phyloP scores from a whole-genome alignment of 192 early-diverging fungal genomes.

The Coemansia pectinata region DNA sequence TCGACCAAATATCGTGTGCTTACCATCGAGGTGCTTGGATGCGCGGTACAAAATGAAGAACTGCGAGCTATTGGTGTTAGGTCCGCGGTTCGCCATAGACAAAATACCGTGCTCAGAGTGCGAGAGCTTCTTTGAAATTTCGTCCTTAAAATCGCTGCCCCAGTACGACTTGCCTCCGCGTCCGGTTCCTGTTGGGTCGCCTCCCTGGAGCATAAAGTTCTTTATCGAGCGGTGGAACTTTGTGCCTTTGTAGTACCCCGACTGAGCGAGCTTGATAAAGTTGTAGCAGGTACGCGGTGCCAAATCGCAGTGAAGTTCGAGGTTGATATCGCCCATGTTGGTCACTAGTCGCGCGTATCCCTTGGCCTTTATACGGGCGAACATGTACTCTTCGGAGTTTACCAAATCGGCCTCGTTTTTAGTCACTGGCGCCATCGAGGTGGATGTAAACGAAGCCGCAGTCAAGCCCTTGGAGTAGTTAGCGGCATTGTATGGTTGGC shows the following conservation, averaged over 20 bases:
- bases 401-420: constrained; percentile 68
- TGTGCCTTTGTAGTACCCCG: constrained; percentile 80
- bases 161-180: constrained; percentile 80
- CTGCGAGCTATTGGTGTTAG: constrained; percentile 81
- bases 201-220: constrained; percentile 98
- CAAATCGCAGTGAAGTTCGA: constrained; percentile 47
- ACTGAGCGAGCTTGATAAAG: constrained; percentile 73
- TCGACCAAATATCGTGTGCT: constrained; percentile 94
- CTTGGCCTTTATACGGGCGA: constrained; percentile 77
- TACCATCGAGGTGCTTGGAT: constrained; percentile 70
- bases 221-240: constrained; percentile 85
- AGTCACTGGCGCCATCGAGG: constrained; percentile 71
- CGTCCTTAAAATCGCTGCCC: constrained; percentile 67
- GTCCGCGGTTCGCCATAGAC: constrained; percentile 95
- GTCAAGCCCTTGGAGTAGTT: constrained; percentile 78
- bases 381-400: constrained; percentile 88
- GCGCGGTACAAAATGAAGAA: constrained; percentile 70
- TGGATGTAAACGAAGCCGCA: constrained; percentile 86
- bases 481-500: constrained; percentile 74
- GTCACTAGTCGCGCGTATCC: constrained; percentile 79
- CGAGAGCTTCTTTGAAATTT: constrained; percentile 65
- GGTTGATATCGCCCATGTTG: constrained; percentile 57
- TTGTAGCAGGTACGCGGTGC: constrained; percentile 91
- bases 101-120: constrained; percentile 85
- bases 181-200: constrained; percentile 95